Evolutionary conservation across 306 rosid species (phyloP).

Genomic region (Quercus alba): DNA sequence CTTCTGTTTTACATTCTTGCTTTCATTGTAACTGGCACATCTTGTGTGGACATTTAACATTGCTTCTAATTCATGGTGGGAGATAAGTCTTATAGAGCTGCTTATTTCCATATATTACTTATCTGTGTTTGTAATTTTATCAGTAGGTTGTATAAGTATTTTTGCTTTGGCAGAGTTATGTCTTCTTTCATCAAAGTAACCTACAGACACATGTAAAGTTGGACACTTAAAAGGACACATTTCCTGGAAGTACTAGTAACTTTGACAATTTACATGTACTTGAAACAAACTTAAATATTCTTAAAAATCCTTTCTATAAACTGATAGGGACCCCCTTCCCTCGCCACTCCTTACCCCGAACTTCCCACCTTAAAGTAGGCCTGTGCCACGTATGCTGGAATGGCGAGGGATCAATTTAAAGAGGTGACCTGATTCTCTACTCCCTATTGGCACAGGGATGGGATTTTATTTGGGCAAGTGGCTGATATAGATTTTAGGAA

Average conservation of each 20-base stretch:
- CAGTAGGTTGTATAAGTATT: background rate
- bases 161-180: background rate
- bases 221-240: slow-evolving; percentile 11
- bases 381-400: background rate
- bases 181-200: background rate
- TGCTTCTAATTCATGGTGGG: background rate
- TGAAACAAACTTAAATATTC: background rate
- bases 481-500: background rate
- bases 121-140: background rate
- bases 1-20: background rate
- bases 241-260: background rate
- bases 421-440: background rate
- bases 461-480: background rate
- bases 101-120: background rate
- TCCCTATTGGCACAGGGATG: background rate
- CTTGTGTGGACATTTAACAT: background rate
- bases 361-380: background rate
- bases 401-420: background rate
- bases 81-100: background rate
- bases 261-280: background rate
- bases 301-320: background rate
- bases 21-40: background rate
- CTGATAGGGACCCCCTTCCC: background rate
- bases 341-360: background rate
- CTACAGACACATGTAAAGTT: background rate